phyloP scores from a whole-genome alignment of 2,329 filamentous ascomycete genomes.

The Diaporthe helianthi region DNA sequence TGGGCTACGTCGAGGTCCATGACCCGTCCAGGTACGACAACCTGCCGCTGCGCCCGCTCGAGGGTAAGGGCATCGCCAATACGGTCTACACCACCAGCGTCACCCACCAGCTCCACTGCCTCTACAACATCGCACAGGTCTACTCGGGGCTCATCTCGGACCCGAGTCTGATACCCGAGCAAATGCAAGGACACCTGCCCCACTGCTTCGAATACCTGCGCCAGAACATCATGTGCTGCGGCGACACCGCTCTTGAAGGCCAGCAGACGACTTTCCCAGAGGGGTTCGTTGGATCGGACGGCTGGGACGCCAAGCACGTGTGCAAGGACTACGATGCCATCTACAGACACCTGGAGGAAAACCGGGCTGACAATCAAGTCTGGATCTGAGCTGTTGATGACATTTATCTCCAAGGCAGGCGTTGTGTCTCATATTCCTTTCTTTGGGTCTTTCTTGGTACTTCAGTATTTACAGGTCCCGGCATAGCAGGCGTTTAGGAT shows the following conservation, averaged over 20 bases:
- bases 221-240: conserved; percentile 45
- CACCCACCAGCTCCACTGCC: conserved; percentile 54
- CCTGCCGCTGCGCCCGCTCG: conserved; percentile 44
- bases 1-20: conserved; percentile 49
- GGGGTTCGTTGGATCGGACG: conserved; percentile 48
- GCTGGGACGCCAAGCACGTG: conserved; percentile 52
- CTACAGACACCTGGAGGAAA: conserved; percentile 44
- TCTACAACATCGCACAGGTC: conserved; percentile 48
- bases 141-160: conserved; percentile 45
- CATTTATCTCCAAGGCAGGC: too few species aligned
- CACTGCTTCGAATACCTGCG: conserved; percentile 51
- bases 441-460: background rate
- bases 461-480: background rate
- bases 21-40: conserved; percentile 45
- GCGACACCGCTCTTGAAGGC: conserved; percentile 46
- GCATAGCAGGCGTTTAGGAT: conserved; percentile 11
- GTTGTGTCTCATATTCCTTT: background rate
- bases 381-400: conserved; percentile 47
- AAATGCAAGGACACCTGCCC: conserved; percentile 47
- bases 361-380: conserved; percentile 44
- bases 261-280: conserved; percentile 49
- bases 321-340: conserved; percentile 49
- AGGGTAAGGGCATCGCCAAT: conserved; percentile 40
- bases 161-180: conserved; percentile 39
- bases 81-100: conserved; percentile 51